phyloP scores from a whole-genome alignment of 192 early-diverging fungal species.

The Backusella australiensis region DNA sequence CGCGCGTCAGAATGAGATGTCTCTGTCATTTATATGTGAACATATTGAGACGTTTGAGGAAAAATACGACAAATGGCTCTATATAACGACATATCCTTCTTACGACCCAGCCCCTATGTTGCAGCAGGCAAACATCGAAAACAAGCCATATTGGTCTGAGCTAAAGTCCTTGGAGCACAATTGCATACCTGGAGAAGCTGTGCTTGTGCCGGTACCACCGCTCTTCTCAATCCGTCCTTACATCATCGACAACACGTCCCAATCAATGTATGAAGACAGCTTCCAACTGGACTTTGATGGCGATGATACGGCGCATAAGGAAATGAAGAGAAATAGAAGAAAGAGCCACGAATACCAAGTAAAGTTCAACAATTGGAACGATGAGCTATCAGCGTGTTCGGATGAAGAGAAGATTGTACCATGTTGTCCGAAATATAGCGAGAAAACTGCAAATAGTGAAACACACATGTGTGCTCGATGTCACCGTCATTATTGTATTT shows the following conservation, averaged over 20 bases:
- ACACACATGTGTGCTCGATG: constrained; percentile 30
- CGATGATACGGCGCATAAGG: background rate
- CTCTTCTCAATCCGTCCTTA: too few relatives aligned
- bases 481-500: constrained; percentile 31
- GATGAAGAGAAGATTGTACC: constrained; percentile 13
- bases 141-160: background rate
- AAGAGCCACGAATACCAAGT: background rate
- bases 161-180: background rate
- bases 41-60: background rate
- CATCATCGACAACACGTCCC: background rate
- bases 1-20: background rate
- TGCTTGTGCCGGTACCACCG: background rate
- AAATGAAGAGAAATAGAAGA: background rate
- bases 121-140: background rate
- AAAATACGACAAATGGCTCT: background rate
- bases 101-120: background rate
- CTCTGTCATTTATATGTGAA: background rate
- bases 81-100: background rate
- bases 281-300: background rate
- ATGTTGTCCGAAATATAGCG: constrained; percentile 2
- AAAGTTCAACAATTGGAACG: background rate
- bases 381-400: background rate
- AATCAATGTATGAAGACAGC: background rate
- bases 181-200: background rate
- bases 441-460: background rate